A percentile compares a stretch with the other conserved stretches of the same genome.
These are phyloP conservation scores for Arxiozyma heterogenica DNA, from an alignment of 1,139 yeast species.

Conservation along the genomic window DNA sequence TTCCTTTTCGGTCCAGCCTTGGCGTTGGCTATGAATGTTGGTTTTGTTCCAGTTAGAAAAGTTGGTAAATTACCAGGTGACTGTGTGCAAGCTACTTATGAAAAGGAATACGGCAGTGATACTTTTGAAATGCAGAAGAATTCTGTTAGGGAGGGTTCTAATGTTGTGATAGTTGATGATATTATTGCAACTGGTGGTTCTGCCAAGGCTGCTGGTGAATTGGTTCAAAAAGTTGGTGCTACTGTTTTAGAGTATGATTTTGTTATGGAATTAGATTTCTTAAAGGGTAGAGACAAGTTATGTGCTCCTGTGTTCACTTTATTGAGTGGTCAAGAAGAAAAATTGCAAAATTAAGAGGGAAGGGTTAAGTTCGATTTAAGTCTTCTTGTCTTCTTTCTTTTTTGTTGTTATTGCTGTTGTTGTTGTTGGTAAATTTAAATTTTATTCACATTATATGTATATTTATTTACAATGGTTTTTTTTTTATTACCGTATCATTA, in stretches of 20 bases:
- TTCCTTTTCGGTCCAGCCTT: conserved; percentile 92
- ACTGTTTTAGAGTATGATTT: conserved; percentile 72
- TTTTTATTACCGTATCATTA: no score
- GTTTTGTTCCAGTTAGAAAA: conserved; percentile 92
- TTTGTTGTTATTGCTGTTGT: neutral
- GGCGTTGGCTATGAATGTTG: conserved; percentile 80
- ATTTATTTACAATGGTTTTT: neutral
- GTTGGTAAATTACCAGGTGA: conserved; percentile 93
- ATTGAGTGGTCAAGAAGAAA: conserved; percentile 70
- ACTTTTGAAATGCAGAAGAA: conserved; percentile 81
- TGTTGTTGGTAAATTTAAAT: no score
- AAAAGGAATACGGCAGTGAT: conserved; percentile 90
- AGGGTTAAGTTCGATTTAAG: neutral
- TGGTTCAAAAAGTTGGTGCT: conserved; percentile 58
- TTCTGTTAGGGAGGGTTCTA: conserved; percentile 71
- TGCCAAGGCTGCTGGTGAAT: conserved; percentile 87
- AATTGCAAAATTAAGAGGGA: conserved; percentile 18
- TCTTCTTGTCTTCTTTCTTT: neutral
- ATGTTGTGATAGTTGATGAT: conserved; percentile 83
- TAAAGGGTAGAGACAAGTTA: conserved; percentile 85
- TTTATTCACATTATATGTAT: neutral
- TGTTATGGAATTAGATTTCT: conserved; percentile 88
- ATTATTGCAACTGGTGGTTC: conserved; percentile 98
- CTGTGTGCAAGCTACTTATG: conserved; percentile 59
- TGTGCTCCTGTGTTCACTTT: conserved; percentile 81